These are phyloP conservation scores for Neohortaea acidophila DNA, from an alignment of 495 filamentous ascomycete genomes.

Conservation along the genomic window DNA sequence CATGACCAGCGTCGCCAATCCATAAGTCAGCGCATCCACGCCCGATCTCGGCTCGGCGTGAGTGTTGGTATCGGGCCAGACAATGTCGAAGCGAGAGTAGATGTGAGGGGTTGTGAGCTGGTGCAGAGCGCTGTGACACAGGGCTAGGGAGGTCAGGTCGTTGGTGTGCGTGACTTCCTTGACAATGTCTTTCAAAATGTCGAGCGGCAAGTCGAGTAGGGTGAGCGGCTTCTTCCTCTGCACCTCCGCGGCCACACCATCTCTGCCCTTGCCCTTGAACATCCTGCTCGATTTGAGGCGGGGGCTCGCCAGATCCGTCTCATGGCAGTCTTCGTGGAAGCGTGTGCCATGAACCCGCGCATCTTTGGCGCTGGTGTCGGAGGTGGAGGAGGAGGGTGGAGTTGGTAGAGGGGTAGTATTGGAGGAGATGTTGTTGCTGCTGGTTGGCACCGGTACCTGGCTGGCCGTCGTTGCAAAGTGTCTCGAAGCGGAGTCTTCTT, in stretches of 20 bases:
- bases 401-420: not conserved
- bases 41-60: constrained; percentile 52
- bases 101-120: constrained; percentile 67
- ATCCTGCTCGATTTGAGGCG: constrained; percentile 12
- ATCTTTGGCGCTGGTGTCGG: constrained; percentile 5
- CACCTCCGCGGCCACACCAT: constrained; percentile 7
- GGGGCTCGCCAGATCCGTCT: constrained; percentile 11
- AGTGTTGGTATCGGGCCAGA: constrained; percentile 67
- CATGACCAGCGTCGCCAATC: constrained; percentile 71
- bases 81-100: constrained; percentile 85
- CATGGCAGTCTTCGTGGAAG: constrained; percentile 17
- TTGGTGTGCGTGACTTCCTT: constrained; percentile 87
- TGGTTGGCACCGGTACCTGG: constrained; percentile 4
- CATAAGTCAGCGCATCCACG: constrained; percentile 85
- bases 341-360: constrained; percentile 10
- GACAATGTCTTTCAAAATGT: constrained; percentile 74
- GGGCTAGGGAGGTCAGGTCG: constrained; percentile 68
- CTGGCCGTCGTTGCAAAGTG: constrained; percentile 10
- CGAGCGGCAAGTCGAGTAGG: constrained; percentile 71
- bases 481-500: constrained; percentile 6
- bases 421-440: not conserved
- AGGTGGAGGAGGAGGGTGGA: not conserved
- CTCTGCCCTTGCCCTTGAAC: constrained; percentile 26
- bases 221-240: constrained; percentile 27
- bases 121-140: constrained; percentile 76